Conservation (phyloP, 495 filamentous ascomycete species). For the Lichenothelia convexa region DNA sequence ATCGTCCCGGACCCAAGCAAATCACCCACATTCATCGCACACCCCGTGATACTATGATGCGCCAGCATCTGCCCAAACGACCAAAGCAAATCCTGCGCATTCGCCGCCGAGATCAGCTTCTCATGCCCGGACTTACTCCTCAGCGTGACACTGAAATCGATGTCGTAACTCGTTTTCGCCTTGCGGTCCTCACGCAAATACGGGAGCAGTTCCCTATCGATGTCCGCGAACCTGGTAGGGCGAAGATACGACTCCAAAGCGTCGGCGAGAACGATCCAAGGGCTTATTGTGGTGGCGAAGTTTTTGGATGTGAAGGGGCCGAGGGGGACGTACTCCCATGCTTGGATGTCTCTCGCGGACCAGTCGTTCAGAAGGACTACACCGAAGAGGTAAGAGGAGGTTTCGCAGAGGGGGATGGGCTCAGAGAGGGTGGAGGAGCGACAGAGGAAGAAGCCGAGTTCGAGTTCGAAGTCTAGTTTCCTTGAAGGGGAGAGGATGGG, state of each 20-base stretch:
- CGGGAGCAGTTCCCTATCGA: slow-evolving; percentile 41
- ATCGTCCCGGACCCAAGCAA: slow-evolving; percentile 83
- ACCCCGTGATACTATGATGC: slow-evolving; percentile 77
- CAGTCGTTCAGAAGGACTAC: slow-evolving; percentile 88
- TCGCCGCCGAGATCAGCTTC: too few relatives aligned
- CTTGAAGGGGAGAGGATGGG: slow-evolving; percentile 45
- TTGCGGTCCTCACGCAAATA: slow-evolving; percentile 50
- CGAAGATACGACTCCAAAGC: slow-evolving; percentile 56
- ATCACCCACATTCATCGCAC: slow-evolving; percentile 65
- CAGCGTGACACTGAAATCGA: slow-evolving; percentile 56
- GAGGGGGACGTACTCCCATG: slow-evolving; percentile 57
- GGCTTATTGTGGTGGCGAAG: slow-evolving; percentile 73
- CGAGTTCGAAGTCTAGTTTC: slow-evolving; percentile 71
- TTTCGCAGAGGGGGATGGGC: slow-evolving; percentile 34
- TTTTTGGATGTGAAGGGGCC: slow-evolving; percentile 81
- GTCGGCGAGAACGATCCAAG: slow-evolving; percentile 78
- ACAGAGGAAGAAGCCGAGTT: slow-evolving; percentile 69
- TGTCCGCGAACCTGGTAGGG: slow-evolving; percentile 34
- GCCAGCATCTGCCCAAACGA: slow-evolving; percentile 92
- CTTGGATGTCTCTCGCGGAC: slow-evolving; percentile 80
- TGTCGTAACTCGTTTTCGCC: slow-evolving; percentile 52
- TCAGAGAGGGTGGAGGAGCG: slow-evolving; percentile 47
- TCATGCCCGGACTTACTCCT: slow-evolving; percentile 32
- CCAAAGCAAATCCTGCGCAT: slow-evolving; percentile 78
- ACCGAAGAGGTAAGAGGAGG: slow-evolving; percentile 67